Base-by-base conservation (phyloP, 1,284 basidiomycete genomes). In the Mycena citricolor region DNA sequence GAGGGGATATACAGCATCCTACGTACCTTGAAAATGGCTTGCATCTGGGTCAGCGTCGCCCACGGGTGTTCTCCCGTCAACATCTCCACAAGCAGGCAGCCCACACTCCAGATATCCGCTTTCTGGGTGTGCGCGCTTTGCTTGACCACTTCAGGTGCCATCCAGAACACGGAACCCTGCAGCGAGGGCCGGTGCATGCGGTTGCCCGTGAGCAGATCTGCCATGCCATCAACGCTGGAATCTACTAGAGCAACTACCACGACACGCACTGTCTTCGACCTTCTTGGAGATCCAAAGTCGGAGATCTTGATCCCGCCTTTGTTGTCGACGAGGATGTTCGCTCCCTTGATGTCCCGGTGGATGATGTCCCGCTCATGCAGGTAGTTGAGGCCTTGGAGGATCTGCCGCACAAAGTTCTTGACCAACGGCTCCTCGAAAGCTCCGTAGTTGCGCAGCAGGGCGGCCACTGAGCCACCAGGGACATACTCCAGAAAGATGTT, bases 401-500 rank as follows among this genome's bases (percentile, higher is more conserved):
- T 98, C 65, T 99, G 97, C 10, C 90, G 78, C 22, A 95, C 90
- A 66, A 97, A 99, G 58, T 92, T 97, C 54, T 90, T 85, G 19
- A 97, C 94, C 3, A 99, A 77, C 0, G 86, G 78, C 62, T 99
- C 95, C 61, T 98, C 95, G 55, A 99, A 98, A 0, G 94, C 91
- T 36, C 97, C 97, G 59, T 98, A 99, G 60, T 88, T 97, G 52
- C 86, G 83, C 17, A 99, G 69, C 1, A 99, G 71, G 0, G 94
- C 92, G 1, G 94, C 87, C 28, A 99, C 94, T 2, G 94, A 97
- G 13, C 97, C 97, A 41, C 97, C 97, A 4, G 97, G 97, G 4
- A 99, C 95, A 59, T 99, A 99, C 67, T 99, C 95, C 54, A 99
- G 71, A 76, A 99, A 99, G 69, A 99, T 99, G 66, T 99, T 98